Evolutionary conservation across 345 rosid genomes (phyloP), one percentile per base, ranked within the genome.

Genomic region (Gossypium longicalyx): DNA sequence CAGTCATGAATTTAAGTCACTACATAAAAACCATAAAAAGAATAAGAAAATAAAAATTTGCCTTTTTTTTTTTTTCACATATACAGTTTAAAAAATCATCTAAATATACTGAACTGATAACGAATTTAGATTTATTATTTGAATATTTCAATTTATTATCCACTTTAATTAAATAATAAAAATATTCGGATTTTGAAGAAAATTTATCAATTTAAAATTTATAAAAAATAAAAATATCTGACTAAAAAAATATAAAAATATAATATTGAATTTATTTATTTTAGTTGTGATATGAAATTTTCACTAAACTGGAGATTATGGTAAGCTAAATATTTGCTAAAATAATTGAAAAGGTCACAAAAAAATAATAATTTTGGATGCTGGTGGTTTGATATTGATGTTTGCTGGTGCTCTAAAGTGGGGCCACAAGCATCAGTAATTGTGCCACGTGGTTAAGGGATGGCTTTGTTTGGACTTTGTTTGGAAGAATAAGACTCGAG

Each of bases 391-490:
- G 72, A 49, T 49, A 48, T 49, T 49, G 72, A 68, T 49, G 22
- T 68, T 23, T 68, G 59, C 23, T 49, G 72, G 11, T 27, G 20
- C 10, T 29, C 43, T 68, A 49, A 48, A 15, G 41, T 68, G 22
- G 71, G 58, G 13, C 9, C 72, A 49, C 45, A 68, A 51, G 17
- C 58, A 41, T 68, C 59, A 48, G 22, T 10, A 0, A 3, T 8
- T 17, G 8, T 49, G 72, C 72, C 72, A 68, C 72, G 72, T 68
- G 72, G 58, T 27, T 68, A 9, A 23, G 10, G n/a, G 44, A 1
- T 3, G 58, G 72, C 59, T 25, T 68, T 15, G 43, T 23, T 68
- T 25, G 22, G 22, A 25, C 59, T 23, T 68, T 48, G 43, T 25
- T 68, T 16, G 22, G 23, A 49, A 48, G 44, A 1, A 16, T 0